These are phyloP conservation scores for Mucor saturninus DNA, from an alignment of 371 early-diverging fungal species.

Conservation along the genomic window DNA sequence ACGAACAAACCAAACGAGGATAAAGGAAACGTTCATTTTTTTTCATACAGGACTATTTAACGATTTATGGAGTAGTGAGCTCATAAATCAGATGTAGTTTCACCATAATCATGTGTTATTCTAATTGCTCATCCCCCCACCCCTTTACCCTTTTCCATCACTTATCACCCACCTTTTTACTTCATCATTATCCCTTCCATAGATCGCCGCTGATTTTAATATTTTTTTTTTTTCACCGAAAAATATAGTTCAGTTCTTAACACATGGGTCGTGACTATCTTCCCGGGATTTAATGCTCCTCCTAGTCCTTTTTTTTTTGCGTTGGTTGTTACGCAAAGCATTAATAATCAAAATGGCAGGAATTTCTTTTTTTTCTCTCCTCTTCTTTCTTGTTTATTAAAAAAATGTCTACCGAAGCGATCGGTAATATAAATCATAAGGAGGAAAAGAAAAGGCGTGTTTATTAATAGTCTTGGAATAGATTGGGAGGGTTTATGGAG, in stretches of 20 bases:
- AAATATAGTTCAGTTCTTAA: conserved; percentile 2
- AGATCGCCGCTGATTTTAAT: conserved; percentile 6
- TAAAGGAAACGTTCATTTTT: conserved; percentile 26
- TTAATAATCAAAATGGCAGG: conserved; percentile 7
- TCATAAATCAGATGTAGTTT: conserved; percentile 9
- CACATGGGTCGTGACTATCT: conserved; percentile 7
- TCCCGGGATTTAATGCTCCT: conserved; percentile 2
- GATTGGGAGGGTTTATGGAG: conserved; percentile 69
- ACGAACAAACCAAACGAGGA: conserved; percentile 27
- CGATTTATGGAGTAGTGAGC: conserved; percentile 8
- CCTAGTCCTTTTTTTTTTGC: not conserved
- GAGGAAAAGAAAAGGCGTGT: too few species aligned
- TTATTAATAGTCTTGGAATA: not conserved
- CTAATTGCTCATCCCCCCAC: not conserved
- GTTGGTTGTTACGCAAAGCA: conserved; percentile 1
- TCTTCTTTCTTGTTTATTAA: not conserved
- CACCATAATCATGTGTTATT: conserved; percentile 21
- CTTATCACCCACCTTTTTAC: not conserved
- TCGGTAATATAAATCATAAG: too few species aligned
- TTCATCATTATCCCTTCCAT: not conserved
- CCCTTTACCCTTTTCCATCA: not conserved
- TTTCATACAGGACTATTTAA: conserved; percentile 1
- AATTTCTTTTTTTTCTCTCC: not conserved
- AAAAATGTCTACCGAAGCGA: not conserved
- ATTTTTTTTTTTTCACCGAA: conserved; percentile 4